A percentile compares a stretch with the other conserved stretches of the same genome.
These are phyloP conservation scores for Gnomoniopsis sp. DNA, from an alignment of 2,329 filamentous ascomycete genomes.

Conservation along the genomic window DNA sequence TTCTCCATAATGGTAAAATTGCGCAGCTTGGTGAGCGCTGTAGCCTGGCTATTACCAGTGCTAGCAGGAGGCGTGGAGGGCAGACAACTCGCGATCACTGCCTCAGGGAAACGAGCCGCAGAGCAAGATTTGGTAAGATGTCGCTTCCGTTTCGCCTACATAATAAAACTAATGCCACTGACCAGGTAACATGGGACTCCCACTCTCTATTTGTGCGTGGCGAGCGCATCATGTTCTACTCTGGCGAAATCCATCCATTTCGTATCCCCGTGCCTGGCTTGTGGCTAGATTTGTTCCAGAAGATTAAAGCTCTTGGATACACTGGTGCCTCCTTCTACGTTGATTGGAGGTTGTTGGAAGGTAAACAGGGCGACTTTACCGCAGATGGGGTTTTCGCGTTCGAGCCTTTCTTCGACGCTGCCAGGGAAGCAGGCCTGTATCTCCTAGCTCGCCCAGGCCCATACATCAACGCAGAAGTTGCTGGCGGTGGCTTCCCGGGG, in stretches of 20 bases:
- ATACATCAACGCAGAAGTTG: slow-evolving; percentile 76
- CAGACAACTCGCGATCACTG: neutral
- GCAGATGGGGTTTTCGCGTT: slow-evolving; percentile 71
- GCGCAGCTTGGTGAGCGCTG: neutral
- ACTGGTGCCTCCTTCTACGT: slow-evolving; percentile 77
- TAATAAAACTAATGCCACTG: neutral
- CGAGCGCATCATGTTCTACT: slow-evolving; percentile 68
- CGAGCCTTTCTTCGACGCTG: slow-evolving; percentile 74
- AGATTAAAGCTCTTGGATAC: slow-evolving; percentile 77
- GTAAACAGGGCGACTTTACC: slow-evolving; percentile 64
- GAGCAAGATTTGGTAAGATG: slow-evolving; percentile 11
- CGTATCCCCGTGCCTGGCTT: slow-evolving; percentile 38
- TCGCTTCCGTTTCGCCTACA: neutral
- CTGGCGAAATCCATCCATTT: slow-evolving; percentile 71
- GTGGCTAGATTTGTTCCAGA: slow-evolving; percentile 72
- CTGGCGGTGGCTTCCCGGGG: slow-evolving; percentile 75
- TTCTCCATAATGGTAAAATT: slow-evolving; percentile 5
- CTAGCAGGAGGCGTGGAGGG: neutral
- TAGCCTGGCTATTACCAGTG: slow-evolving; percentile 7
- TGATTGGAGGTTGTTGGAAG: slow-evolving; percentile 76
- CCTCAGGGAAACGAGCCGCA: slow-evolving; percentile 4
- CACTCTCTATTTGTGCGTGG: slow-evolving; percentile 68
- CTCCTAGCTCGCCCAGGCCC: slow-evolving; percentile 69
- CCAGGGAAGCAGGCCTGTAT: slow-evolving; percentile 70
- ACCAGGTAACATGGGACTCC: slow-evolving; percentile 64